Base-by-base conservation (phyloP, 306 rosid genomes). In the Cucurbita maxima region DNA sequence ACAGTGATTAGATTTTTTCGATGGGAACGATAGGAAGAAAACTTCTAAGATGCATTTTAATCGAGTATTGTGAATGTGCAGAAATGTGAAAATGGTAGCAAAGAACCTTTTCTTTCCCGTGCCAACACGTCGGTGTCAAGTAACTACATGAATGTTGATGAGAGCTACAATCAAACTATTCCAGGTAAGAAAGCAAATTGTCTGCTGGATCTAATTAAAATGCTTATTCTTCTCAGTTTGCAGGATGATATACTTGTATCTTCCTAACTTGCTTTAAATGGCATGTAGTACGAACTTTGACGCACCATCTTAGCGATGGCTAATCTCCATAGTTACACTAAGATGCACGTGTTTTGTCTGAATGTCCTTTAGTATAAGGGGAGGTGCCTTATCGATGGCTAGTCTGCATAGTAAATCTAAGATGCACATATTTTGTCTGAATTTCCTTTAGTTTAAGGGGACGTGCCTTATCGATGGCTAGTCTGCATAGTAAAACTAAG, bases 111-210 rank as follows among this genome's bases (percentile, higher is more conserved):
- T 78, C 55, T 84, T 80, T 71, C 66, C 51, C 88, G 66, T 67
- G 82, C 84, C 61, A 55, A 79, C 63, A 82, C 81, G 77, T 55
- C 80, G 25, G 77, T 79, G 75, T 80, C 88, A 25, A 81, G 85
- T 78, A 87, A 85, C 84, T 66, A 77, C 38, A 59, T 79, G 75
- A 84, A 83, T 58, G 66, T 41, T 71, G 87, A 85, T 43, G 99
- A 87, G 71, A 79, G 71, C 81, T 85, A 88, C 79, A 84, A 78
- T 81, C 86, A 88, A 66, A 89, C 75, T 54, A 79, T 84, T 75
- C 83, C 95, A 88, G 99, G 99, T 95, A 78, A 80, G 88, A 76
- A 20, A 76, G 81, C 34, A 82, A 77, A 43, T 72, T 56, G 37
- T 69, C 71, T 58, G 3, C 25, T 50, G 30, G 14, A 51, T 50